Percentiles rank a stretch among this genome's conserved stretches.
These are phyloP conservation scores for Neospermospora avenae DNA, from an alignment of 2,329 filamentous ascomycete genomes.

Conservation along the genomic window DNA sequence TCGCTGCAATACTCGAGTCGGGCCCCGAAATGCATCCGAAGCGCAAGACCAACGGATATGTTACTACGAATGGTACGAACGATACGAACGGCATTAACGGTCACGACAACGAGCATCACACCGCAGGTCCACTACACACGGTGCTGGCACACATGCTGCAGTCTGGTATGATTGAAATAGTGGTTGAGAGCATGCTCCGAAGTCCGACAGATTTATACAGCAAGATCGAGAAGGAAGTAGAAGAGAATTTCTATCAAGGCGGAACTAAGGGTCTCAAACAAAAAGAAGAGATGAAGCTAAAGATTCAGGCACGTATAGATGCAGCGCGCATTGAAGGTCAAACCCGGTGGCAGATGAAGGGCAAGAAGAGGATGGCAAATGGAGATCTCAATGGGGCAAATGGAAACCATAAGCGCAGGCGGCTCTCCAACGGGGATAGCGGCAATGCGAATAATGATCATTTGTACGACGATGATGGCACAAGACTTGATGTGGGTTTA, in stretches of 20 bases:
- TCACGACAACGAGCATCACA: constrained; percentile 16
- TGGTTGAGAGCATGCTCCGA: constrained; percentile 54
- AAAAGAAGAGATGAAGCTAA: constrained; percentile 58
- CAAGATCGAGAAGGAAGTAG: constrained; percentile 62
- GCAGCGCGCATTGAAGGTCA: constrained; percentile 46
- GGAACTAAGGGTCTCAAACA: constrained; percentile 62
- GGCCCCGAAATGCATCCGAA: constrained; percentile 28
- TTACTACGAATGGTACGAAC: constrained; percentile 19
- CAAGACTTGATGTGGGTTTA: constrained; percentile 49
- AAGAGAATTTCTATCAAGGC: constrained; percentile 49
- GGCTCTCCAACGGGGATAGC: constrained; percentile 47
- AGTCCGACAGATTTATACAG: constrained; percentile 58
- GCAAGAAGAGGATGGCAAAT: constrained; percentile 46
- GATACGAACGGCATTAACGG: constrained; percentile 30
- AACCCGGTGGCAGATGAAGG: constrained; percentile 44
- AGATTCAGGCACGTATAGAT: constrained; percentile 51
- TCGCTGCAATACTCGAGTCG: constrained; percentile 59
- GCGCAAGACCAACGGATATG: constrained; percentile 26
- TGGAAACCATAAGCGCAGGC: constrained; percentile 47
- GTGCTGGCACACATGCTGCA: constrained; percentile 52
- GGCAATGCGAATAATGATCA: constrained; percentile 38
- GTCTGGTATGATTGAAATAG: constrained; percentile 64
- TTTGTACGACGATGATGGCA: constrained; percentile 41
- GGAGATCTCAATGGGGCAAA: constrained; percentile 29
- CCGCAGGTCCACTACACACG: constrained; percentile 40